Evolutionary conservation across 208 protist species (phyloP), one percentile per base, ranked within the genome.

Genomic region (Trypanosoma lewisi): DNA sequence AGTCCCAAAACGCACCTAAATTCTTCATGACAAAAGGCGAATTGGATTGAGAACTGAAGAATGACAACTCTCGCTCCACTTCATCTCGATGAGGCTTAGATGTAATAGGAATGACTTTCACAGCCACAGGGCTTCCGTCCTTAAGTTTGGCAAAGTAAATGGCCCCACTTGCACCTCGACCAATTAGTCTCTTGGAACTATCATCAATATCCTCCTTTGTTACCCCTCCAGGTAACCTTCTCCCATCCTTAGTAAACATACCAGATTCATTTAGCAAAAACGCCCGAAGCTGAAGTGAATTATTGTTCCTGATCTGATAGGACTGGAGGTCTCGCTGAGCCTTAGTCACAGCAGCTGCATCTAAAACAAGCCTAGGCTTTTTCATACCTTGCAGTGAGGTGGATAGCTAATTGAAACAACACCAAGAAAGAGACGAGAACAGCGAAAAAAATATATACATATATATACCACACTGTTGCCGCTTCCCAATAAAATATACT

Each of bases 221-320:
- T 36, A 95, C 89, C 0, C 77, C 85, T 31, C 74, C 82, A 48
- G 74, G 82, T 12, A 93, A 51, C 30, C 81, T 75, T 16, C 83
- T 72, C 11, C 89, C 89, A 64, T 95, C 89, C 37, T 88, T 90
- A 11, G 89, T 95, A 73, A 87, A 93, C 80, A 93, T 80, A 11
- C 84, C 83, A 0, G 75, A 73, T 27, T 95, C 84, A 67, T 82
- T 91, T 33, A 95, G 75, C 31, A 90, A 73, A 39, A 95, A 95
- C 1, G 89, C 89, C 17, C 89, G 81, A n/a, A 95, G 72, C 56
- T 93, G 83, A 30, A 95, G 71, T 1, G 82, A 85, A 52, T 95
- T 93, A 63, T 91, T 91, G 70, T 83, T 93, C 54, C 87, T 88
- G 49, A 95, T 92, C 58, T 93, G 80, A 56, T 95, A 95, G 6